phyloP scores from a whole-genome alignment of 2,329 filamentous ascomycete species.

The Zymoseptoria brevis region DNA sequence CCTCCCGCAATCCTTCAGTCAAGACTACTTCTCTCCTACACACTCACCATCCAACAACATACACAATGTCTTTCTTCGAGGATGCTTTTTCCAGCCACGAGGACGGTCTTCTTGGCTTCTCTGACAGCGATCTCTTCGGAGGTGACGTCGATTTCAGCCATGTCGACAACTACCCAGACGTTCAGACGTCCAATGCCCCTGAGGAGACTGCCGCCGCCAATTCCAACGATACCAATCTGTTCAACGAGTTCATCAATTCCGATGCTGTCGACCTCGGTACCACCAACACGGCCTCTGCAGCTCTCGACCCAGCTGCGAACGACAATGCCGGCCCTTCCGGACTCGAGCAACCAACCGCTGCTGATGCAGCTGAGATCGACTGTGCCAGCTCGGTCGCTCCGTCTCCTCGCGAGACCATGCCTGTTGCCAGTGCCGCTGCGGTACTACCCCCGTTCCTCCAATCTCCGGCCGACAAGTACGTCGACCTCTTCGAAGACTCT shows the following conservation, averaged over 20 bases:
- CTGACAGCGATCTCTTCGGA: not conserved
- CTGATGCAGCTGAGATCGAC: not conserved
- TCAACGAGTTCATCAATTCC: not conserved
- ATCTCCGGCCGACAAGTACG: not conserved
- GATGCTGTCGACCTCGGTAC: not conserved
- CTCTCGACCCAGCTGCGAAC: not conserved
- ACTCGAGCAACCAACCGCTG: not conserved
- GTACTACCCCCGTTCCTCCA: not conserved
- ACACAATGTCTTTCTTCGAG: not conserved
- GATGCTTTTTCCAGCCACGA: not conserved
- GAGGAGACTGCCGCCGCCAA: too few relatives aligned
- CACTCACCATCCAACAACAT: not conserved
- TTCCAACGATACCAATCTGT: not conserved
- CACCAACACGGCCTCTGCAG: not conserved
- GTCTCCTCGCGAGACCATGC: not conserved
- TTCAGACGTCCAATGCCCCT: not conserved
- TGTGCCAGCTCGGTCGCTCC: not conserved
- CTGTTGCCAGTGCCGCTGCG: not conserved
- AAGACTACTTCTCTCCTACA: not conserved
- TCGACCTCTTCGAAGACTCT: not conserved
- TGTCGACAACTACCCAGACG: not conserved
- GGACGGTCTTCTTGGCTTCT: not conserved
- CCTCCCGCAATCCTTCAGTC: not conserved
- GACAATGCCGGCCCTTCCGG: not conserved
- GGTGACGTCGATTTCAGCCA: not conserved